Evolutionary conservation across 495 filamentous ascomycete species (phyloP), one percentile per base, ranked within the genome.

Genomic region (Hypoxylon rickii): DNA sequence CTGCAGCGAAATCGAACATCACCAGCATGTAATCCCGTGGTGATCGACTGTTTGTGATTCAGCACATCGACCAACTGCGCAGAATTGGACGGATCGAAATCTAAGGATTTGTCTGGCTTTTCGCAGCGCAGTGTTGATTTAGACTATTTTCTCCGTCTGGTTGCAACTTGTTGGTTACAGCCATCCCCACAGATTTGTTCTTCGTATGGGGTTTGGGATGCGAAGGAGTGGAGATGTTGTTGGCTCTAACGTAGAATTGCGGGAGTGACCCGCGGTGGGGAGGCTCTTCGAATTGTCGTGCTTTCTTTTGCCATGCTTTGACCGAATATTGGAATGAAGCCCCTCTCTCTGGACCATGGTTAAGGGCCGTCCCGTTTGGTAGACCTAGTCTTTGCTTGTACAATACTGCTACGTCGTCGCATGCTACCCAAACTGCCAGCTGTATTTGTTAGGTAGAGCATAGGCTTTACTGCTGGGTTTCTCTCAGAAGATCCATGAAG

Each of bases 161-260:
- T 17, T 37, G 22, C 32, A 34, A n/a, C 3, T n/a, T 4, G 24
- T 4, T 29, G 24, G 24, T 29, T 29, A 29, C 4, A 21, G 34
- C 45, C 34, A 53, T 53, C 53, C 44, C 59, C 59, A 53, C 48
- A 57, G 48, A 57, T 52, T 53, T 53, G 39, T 53, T 57, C 58
- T 46, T 52, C 21, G 37, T 47, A 63, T 49, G 59, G 59, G 58
- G 52, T 20, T 44, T n/a, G n/a, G n/a, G 31, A 51, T 55, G 58
- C 41, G 51, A 46, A 37, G 51, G 34, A 39, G 52, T 55, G 51
- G 57, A 37, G 51, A 48, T 51, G 34, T 33, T 51, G 34, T 33
- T 21, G 20, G 20, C 41, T 58, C n/a, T 47, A 26, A 21, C 43
- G 56, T 53, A 44, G 44, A 45, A 33, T 48, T 63, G 43, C 59